Evolutionary conservation across 805 yeast species (phyloP), one percentile per base, ranked within the genome.

Genomic region (Candida dajiaensis): DNA sequence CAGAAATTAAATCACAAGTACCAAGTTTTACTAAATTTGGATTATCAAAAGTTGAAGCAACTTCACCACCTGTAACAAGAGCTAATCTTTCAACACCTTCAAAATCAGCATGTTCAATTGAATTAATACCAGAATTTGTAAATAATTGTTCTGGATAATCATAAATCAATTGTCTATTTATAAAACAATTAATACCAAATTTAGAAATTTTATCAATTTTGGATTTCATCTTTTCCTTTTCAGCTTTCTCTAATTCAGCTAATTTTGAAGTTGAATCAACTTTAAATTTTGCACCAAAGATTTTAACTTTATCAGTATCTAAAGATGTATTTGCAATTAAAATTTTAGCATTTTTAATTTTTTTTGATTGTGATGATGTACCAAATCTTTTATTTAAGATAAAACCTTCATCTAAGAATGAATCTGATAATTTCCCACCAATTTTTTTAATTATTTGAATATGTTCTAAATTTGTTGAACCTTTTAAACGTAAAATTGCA

Each of bases 61-160:
- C 97, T 73, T 94, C 98, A 63, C 97, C 99, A 44, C 99, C 99
- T 12, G 98, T 90, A 28, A 89, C 99, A 37, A 92, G 73, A 3
- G 99, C 96, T 55, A 94, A 77, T 64, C 98, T 82, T 72, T 94
- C 99, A 46, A 94, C 88, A 61, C 98, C 99, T 61, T 88, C 98
- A 59, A 94, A 94, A 67, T 94, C 99, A 15, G 99, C 98, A 64
- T 94, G 99, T 68, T 94, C 99, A 53, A 94, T 89, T 20, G 97
- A 82, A 67, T 88, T 90, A 58, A 94, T 86, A 45, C 82, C 80
- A 38, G 89, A 69, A 56, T 92, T 99, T 6, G 95, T 77, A 61
- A 94, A 87, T 55, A 94, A 74, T 68, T 88, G 97, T 70, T 94
- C 99, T 22, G 99, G 99, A 78, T 92, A 94, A 71, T 94, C 97